Base-by-base conservation (phyloP, 179 eudicot genomes). In the Beta corolliflora region DNA sequence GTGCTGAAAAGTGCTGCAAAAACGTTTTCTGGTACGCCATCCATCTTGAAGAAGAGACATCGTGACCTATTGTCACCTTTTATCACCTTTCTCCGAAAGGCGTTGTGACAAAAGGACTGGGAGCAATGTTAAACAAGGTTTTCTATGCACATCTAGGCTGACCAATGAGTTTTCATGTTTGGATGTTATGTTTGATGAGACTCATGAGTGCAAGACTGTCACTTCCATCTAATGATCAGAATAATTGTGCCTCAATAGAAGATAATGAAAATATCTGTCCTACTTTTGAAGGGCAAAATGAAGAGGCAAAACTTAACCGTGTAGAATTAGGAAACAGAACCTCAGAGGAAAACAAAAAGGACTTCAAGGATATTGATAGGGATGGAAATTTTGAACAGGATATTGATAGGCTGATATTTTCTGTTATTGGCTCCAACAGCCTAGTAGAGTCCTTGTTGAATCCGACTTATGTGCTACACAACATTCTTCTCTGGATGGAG, bases 11-110 rank as follows among this genome's bases (percentile, higher is more conserved):
- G 91, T 86, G 99, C 99, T 80, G 99, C 99, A 59, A 92, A 89
- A 83, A 89, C 91, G 60, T 96, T 94, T 82, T 82, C 93, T 14
- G 76, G 91, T 79, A 93, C 98, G 5, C 97, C 98, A 50, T 94
- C 99, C 25, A 96, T 96, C 75, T 71, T 96, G 81, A 96, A 93
- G 90, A 96, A 96, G 83, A 87, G 99, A 78, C 88, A 90, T 79
- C 97, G 99, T 67, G 97, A 93, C 83, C 79, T 94, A 81, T 77
- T 88, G 61, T 96, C 99, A 73, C 99, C 99, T n/a, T 52, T 87
- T 96, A 82, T 91, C 99, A 77, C 99, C 99, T 16, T 88, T 96
- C 79, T 91, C 98, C 25, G 99, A 96, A 84, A 89, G 90, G 84
- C 89, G 94, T 69, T 78, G 72, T 63, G 97, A 89, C 81, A 96